phyloP scores from a whole-genome alignment of 768 basidiomycete species.

The Clavaria fumosa region DNA sequence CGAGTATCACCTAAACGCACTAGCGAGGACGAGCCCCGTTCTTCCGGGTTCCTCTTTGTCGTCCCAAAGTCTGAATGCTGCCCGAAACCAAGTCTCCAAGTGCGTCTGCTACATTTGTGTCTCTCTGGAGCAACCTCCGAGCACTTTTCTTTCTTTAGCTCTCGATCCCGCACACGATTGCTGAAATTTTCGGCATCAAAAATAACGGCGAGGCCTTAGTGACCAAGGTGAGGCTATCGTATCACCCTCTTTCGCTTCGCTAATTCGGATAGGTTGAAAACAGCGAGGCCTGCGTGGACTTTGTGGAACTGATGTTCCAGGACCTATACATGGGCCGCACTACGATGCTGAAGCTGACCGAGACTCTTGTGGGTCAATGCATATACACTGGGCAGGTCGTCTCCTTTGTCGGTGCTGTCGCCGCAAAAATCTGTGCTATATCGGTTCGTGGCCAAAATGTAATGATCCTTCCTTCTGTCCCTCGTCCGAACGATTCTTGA shows the following conservation, averaged over 20 bases:
- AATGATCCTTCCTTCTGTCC: slow-evolving; percentile 9
- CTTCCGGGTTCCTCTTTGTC: slow-evolving; percentile 42
- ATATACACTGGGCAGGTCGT: slow-evolving; percentile 77
- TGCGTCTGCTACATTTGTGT: slow-evolving; percentile 10
- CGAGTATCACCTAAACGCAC: slow-evolving; percentile 29
- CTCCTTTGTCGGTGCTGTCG: slow-evolving; percentile 66
- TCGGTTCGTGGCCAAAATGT: slow-evolving; percentile 59
- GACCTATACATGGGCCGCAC: slow-evolving; percentile 92
- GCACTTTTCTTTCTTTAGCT: slow-evolving; percentile 29
- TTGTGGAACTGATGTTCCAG: slow-evolving; percentile 82
- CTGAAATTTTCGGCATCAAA: slow-evolving; percentile 53
- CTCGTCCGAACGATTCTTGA: slow-evolving; percentile 1
- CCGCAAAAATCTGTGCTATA: slow-evolving; percentile 69
- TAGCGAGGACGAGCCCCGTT: slow-evolving; percentile 24
- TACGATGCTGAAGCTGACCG: slow-evolving; percentile 93
- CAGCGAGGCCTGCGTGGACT: slow-evolving; percentile 46
- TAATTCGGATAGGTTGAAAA: slow-evolving; percentile 44
- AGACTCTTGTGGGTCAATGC: slow-evolving; percentile 65
- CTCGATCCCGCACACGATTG: slow-evolving; percentile 57
- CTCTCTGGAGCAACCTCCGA: background rate
- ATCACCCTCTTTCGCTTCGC: background rate
- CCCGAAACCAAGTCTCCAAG: slow-evolving; percentile 53
- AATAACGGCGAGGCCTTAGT: slow-evolving; percentile 59
- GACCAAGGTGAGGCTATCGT: slow-evolving; percentile 37
- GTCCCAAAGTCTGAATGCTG: slow-evolving; percentile 50